Evolutionary conservation across 331 rosid species (phyloP).

Genomic region (Saraca asoca): DNA sequence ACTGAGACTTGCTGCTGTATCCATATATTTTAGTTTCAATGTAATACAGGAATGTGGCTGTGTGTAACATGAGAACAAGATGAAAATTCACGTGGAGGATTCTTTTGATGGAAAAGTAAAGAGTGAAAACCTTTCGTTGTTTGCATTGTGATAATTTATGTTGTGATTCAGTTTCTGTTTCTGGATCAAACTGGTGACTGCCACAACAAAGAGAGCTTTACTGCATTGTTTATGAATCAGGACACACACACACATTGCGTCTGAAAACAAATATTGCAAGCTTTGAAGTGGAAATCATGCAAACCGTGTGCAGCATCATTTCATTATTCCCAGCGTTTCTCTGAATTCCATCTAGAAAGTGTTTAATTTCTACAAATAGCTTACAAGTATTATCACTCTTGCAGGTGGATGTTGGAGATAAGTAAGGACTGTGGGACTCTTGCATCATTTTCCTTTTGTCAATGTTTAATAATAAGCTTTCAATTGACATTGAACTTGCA

Average conservation of each 20-base stretch:
- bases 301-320: no score
- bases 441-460: slow-evolving; percentile 1
- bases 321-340: neutral
- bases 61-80: no score
- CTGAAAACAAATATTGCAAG: no score
- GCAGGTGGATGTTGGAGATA: slow-evolving; percentile 36
- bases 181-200: neutral
- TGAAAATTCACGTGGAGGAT: no score
- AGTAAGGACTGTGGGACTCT: slow-evolving; percentile 29
- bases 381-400: slow-evolving; percentile 24
- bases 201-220: neutral
- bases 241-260: no score
- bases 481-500: slow-evolving; percentile 9
- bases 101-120: neutral
- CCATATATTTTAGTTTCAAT: no score
- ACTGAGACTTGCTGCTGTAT: no score
- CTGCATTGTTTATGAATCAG: neutral
- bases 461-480: slow-evolving; percentile 24
- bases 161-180: neutral
- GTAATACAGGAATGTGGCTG: no score
- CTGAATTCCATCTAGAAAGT: neutral
- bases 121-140: no score
- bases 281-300: no score
- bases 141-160: neutral
- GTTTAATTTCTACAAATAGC: neutral